phyloP scores from a whole-genome alignment of 306 rosid genomes.

The Comarum palustre region DNA sequence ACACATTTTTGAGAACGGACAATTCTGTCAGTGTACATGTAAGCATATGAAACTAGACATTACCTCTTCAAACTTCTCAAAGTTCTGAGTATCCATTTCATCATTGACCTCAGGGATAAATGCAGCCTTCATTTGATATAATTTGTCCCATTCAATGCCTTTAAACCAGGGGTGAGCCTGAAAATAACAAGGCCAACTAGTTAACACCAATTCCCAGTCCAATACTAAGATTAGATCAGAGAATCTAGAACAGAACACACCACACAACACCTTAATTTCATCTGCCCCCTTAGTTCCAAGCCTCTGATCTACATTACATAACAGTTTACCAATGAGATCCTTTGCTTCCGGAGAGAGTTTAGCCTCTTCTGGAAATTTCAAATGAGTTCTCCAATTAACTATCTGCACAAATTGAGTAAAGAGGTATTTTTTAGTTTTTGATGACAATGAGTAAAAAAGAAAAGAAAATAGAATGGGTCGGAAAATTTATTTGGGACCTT shows the following conservation, averaged over 20 bases:
- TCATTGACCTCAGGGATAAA: constrained; percentile 97
- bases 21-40: constrained; percentile 3
- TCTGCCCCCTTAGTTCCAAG: constrained; percentile 96
- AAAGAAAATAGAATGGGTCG: not conserved
- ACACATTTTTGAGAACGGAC: constrained; percentile 20
- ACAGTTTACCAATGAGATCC: constrained; percentile 79
- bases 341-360: constrained; percentile 84
- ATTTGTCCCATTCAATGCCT: constrained; percentile 83
- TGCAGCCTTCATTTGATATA: constrained; percentile 94
- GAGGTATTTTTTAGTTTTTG: constrained; percentile 13
- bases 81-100: constrained; percentile 96
- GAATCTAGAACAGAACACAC: constrained; percentile 56
- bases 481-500: not conserved
- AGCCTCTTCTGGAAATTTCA: constrained; percentile 98
- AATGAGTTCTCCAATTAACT: constrained; percentile 92
- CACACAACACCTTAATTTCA: constrained; percentile 95
- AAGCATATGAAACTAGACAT: constrained; percentile 14
- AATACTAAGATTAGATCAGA: constrained; percentile 25
- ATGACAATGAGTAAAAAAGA: constrained; percentile 14
- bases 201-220: constrained; percentile 30
- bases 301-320: constrained; percentile 93
- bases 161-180: constrained; percentile 97
- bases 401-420: constrained; percentile 55
- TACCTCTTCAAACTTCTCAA: constrained; percentile 99
- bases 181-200: constrained; percentile 32